Conservation (phyloP, 1,284 basidiomycete genomes). For the Neotropicomus parvogracilis region DNA sequence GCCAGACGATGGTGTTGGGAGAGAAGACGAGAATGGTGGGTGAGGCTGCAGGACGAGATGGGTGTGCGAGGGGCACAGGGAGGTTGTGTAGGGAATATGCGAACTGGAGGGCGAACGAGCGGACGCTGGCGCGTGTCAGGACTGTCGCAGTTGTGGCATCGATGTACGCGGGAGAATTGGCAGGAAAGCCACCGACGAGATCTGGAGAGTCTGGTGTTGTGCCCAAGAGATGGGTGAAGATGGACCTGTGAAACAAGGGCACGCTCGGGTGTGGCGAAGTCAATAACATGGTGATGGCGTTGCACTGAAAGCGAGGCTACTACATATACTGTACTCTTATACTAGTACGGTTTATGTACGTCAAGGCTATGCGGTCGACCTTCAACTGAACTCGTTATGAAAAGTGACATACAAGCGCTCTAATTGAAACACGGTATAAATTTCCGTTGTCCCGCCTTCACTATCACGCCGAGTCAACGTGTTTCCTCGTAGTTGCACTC, state of each 20-base stretch:
- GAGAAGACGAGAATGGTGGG: conserved; percentile 51
- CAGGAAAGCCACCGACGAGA: conserved; percentile 42
- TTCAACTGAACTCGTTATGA: no score
- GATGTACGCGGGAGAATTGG: conserved; percentile 53
- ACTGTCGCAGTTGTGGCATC: conserved; percentile 59
- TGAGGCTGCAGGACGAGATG: conserved; percentile 35
- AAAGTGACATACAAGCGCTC: no score
- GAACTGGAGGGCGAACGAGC: conserved; percentile 39
- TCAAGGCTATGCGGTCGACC: no score
- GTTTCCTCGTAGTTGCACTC: no score
- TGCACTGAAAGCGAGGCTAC: no score
- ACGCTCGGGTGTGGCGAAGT: conserved; percentile 28
- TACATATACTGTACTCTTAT: no score
- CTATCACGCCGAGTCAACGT: no score
- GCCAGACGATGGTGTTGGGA: conserved; percentile 63
- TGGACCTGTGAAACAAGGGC: conserved; percentile 37
- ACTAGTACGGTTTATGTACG: no score
- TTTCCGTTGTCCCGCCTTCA: no score
- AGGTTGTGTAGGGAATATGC: conserved; percentile 47
- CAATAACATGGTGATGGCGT: conserved; percentile 24
- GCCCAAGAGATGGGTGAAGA: conserved; percentile 53
- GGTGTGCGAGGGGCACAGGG: conserved; percentile 22
- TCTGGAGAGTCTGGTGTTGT: conserved; percentile 25
- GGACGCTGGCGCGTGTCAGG: conserved; percentile 55
- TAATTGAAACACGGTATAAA: no score